A percentile compares a stretch with the other conserved stretches of the same genome.
Evolutionary conservation across 257 asterid genomes (phyloP).

Genomic region (Lantana camara): DNA sequence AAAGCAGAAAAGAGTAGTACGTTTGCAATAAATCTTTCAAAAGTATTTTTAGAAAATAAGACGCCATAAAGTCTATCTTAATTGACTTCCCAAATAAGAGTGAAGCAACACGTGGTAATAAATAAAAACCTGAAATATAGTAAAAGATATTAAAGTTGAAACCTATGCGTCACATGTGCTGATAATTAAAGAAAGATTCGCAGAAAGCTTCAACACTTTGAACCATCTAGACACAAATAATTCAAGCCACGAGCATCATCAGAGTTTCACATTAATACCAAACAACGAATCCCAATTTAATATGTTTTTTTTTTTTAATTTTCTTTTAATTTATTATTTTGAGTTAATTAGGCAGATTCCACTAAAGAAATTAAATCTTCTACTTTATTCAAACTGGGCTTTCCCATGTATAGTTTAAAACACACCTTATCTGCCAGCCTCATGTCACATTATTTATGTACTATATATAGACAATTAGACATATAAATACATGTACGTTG

Average conservation of each 20-base stretch:
- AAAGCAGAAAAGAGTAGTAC: too few species aligned
- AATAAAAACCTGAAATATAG: not conserved
- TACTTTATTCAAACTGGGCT: slow-evolving; percentile 18
- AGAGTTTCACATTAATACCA: not conserved
- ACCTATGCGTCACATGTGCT: slow-evolving; percentile 6
- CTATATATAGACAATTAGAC: not conserved
- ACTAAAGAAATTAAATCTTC: slow-evolving; percentile 1
- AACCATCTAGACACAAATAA: not conserved
- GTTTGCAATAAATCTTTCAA: not conserved
- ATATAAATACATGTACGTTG: not conserved
- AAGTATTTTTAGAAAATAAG: not conserved
- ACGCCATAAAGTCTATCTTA: not conserved
- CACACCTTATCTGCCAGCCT: slow-evolving; percentile 29
- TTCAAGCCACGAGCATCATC: slow-evolving; percentile 23
- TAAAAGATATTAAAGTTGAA: not conserved
- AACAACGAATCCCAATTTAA: not conserved
- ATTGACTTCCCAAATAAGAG: not conserved
- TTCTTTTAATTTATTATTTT: too few species aligned
- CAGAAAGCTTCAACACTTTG: slow-evolving; percentile 12
- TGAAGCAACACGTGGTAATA: not conserved
- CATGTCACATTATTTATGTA: slow-evolving; percentile 2
- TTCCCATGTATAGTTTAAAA: slow-evolving; percentile 12
- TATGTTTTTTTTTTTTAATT: not conserved
- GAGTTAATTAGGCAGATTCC: slow-evolving; percentile 22
- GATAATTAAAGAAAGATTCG: not conserved